Evolutionary conservation across 495 filamentous ascomycete species (phyloP).

Genomic region (Talaromyces borbonicus): DNA sequence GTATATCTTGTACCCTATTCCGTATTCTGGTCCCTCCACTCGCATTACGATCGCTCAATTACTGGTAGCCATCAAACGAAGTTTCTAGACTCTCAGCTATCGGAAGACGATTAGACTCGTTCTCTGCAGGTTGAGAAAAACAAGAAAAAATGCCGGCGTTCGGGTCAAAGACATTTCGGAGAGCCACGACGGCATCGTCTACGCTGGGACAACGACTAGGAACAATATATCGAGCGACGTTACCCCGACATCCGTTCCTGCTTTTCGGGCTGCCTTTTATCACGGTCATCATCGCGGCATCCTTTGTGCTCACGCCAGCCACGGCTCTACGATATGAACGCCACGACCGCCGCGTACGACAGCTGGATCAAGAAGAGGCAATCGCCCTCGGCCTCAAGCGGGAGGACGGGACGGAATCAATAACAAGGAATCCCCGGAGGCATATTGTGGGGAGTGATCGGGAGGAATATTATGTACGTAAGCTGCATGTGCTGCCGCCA

Average conservation of each 20-base stretch:
- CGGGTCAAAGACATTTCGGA: conserved; percentile 59
- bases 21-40: too few relatives aligned
- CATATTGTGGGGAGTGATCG: conserved; percentile 48
- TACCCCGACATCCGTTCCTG: conserved; percentile 73
- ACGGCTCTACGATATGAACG: conserved; percentile 89
- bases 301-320: conserved; percentile 88
- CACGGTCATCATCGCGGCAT: conserved; percentile 81
- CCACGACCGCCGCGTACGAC: conserved; percentile 76
- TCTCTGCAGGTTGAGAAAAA: neutral
- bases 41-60: too few relatives aligned
- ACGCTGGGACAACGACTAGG: conserved; percentile 54
- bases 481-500: conserved; percentile 35
- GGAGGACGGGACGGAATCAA: conserved; percentile 33
- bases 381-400: conserved; percentile 60
- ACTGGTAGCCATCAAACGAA: too few relatives aligned
- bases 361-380: conserved; percentile 68
- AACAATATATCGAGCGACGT: conserved; percentile 58
- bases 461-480: conserved; percentile 96
- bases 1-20: too few relatives aligned
- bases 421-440: conserved; percentile 36
- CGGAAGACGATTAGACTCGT: neutral
- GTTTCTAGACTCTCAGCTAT: too few relatives aligned
- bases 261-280: conserved; percentile 96
- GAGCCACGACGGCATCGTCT: conserved; percentile 34
- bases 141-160: conserved; percentile 56